Conservation (phyloP, 2,329 filamentous ascomycete species). For the Fusarium sp. region DNA sequence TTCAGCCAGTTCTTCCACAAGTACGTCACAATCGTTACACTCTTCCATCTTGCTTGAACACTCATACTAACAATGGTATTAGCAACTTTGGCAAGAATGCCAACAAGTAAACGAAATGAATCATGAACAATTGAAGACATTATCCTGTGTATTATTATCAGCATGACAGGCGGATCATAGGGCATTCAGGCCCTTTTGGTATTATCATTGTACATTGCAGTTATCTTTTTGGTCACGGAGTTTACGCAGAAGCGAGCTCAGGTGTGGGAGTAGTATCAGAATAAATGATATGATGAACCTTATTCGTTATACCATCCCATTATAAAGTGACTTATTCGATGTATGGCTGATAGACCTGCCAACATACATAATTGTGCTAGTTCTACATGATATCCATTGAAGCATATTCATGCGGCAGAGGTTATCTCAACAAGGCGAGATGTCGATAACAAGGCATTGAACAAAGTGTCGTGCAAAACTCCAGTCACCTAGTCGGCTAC, state of each 20-base stretch:
- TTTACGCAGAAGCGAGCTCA: slow-evolving; percentile 25
- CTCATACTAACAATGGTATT: slow-evolving; percentile 3
- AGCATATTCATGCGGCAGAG: too few relatives aligned
- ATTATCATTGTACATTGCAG: background rate
- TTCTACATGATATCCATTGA: too few relatives aligned
- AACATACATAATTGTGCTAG: too few relatives aligned
- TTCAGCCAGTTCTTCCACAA: slow-evolving; percentile 69
- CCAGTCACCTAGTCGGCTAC: too few relatives aligned
- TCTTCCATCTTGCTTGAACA: background rate
- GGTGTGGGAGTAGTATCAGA: slow-evolving; percentile 27
- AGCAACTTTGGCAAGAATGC: slow-evolving; percentile 54
- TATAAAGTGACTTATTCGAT: background rate
- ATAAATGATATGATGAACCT: slow-evolving; percentile 14
- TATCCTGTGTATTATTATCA: slow-evolving; percentile 20
- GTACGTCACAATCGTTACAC: slow-evolving; percentile 53
- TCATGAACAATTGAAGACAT: slow-evolving; percentile 2
- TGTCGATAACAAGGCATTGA: too few relatives aligned
- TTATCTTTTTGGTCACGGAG: slow-evolving; percentile 11
- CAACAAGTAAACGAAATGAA: slow-evolving; percentile 42
- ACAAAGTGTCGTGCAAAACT: too few relatives aligned
- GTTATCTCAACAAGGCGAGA: too few relatives aligned
- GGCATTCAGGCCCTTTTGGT: background rate
- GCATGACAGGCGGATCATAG: slow-evolving; percentile 1
- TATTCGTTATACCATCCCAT: background rate
- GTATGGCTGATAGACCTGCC: too few relatives aligned